Evolutionary conservation across 1,284 basidiomycete genomes (phyloP).

Genomic region (Rhodotorula sp.): DNA sequence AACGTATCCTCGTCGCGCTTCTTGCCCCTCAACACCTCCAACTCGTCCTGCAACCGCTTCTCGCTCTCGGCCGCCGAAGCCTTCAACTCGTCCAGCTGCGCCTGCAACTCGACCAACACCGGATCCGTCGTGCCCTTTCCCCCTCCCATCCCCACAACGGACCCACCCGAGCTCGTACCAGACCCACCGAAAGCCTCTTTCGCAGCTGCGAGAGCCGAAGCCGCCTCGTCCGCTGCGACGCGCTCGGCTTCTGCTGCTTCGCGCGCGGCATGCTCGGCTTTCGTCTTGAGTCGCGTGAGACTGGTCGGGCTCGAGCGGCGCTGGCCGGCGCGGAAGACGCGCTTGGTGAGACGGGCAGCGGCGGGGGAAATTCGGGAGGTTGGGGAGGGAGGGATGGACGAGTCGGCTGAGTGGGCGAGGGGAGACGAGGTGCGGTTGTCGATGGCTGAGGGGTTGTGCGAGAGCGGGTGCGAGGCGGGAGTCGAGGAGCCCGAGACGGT

Average conservation of each 20-base stretch:
- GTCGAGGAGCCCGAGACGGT: slow-evolving; percentile 18
- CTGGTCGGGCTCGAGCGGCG: slow-evolving; percentile 41
- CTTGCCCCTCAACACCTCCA: slow-evolving; percentile 69
- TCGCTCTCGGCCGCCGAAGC: slow-evolving; percentile 57
- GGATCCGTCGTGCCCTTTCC: slow-evolving; percentile 16
- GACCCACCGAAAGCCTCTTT: background rate
- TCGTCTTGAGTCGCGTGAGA: slow-evolving; percentile 30
- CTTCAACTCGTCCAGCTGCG: slow-evolving; percentile 72
- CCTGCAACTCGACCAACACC: slow-evolving; percentile 68
- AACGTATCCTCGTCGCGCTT: slow-evolving; percentile 80
- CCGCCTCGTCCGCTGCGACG: background rate
- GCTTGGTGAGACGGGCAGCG: slow-evolving; percentile 26
- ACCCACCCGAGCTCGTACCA: background rate
- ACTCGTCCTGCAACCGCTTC: slow-evolving; percentile 64
- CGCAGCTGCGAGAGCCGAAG: background rate
- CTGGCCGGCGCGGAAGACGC: slow-evolving; percentile 42
- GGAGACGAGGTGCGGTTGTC: slow-evolving; percentile 6
- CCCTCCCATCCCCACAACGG: background rate
- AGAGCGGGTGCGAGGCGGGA: slow-evolving; percentile 10
- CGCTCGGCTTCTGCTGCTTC: slow-evolving; percentile 25
- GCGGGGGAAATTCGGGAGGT: slow-evolving; percentile 12
- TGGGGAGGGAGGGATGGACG: slow-evolving; percentile 6
- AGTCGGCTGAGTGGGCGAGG: slow-evolving; percentile 3
- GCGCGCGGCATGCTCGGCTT: slow-evolving; percentile 24
- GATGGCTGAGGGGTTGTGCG: slow-evolving; percentile 1